Evolutionary conservation across 176 grass and related monocot species (phyloP), one percentile per base, ranked within the genome.

Genomic region (Elymus sibiricus): DNA sequence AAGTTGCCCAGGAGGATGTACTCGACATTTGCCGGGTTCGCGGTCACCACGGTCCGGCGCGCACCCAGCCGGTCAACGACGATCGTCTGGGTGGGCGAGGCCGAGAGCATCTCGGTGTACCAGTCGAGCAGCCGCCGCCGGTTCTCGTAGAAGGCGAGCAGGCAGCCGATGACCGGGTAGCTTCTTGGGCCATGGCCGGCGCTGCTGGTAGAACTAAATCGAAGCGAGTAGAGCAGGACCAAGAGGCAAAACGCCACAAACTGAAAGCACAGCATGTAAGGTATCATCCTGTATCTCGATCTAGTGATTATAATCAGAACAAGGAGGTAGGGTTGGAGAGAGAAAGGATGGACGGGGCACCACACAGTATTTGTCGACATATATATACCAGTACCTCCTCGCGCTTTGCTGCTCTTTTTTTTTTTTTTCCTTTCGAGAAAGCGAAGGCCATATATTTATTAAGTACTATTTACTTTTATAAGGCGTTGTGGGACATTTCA

Each of bases 21-120:
- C 89, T 98, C 96, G 6, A 98, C 91, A 86, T 95, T 98, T 11
- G 21, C 91, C 15, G 93, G 93, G 89, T 94, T 92, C 6, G 96
- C 93, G 0, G 93, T 98, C 1, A 98, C 90, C 79, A 98, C 83
- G 3, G 88, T 95, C 1, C 96, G 96, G 5, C 86, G 79, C 4
- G 93, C 90, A 9, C 96, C 93, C 5, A 95, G 65, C 4, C 96
- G 81, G 76, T 80, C 79, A 7, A 98, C 84, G 9, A 94, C 87
- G 84, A 98, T 89, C 12, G 96, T 98, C 83, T 95, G 91, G 51
- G 88, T 68, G 38, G 90, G 91, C 34, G 95, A 97, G 19, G 85
- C 87, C 1, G 89, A 58, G 0, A 97, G 95, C 38, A 97, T 89
- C 69, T 95, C 89, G 2, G 95, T 97, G 87, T 93, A 97, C 95